Evolutionary conservation across 1,284 basidiomycete species (phyloP).

Genomic region (Dichomitus squalens): DNA sequence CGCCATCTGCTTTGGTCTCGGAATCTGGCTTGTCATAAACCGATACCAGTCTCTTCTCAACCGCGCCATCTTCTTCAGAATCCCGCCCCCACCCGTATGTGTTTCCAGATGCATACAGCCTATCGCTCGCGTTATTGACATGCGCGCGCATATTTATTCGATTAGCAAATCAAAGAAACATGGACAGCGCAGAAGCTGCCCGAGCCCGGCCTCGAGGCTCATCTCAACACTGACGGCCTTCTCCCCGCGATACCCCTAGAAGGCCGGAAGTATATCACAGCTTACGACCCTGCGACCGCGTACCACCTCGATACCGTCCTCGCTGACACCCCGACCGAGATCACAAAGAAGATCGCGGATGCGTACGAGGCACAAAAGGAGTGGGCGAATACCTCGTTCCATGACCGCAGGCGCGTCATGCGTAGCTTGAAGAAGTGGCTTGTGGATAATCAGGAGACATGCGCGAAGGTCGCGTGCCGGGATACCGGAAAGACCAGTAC

Average conservation of each 20-base stretch:
- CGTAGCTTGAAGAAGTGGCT: slow-evolving; percentile 90
- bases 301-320: slow-evolving; percentile 73
- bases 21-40: slow-evolving; percentile 75
- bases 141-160: slow-evolving; percentile 29
- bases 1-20: slow-evolving; percentile 66
- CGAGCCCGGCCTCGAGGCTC: slow-evolving; percentile 63
- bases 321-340: slow-evolving; percentile 69
- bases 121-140: background rate
- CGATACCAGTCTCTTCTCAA: slow-evolving; percentile 74
- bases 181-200: slow-evolving; percentile 58
- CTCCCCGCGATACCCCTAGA: slow-evolving; percentile 49
- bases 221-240: slow-evolving; percentile 58
- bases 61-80: slow-evolving; percentile 66
- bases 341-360: slow-evolving; percentile 66
- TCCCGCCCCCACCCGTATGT: slow-evolving; percentile 61
- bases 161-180: slow-evolving; percentile 50
- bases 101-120: background rate
- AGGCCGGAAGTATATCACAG: slow-evolving; percentile 77
- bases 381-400: slow-evolving; percentile 78
- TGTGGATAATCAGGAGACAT: slow-evolving; percentile 82
- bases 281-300: slow-evolving; percentile 90
- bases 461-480: slow-evolving; percentile 88
- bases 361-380: slow-evolving; percentile 70
- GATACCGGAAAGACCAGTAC: slow-evolving; percentile 96
- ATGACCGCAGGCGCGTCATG: slow-evolving; percentile 78